Evolutionary conservation across 2,329 filamentous ascomycete genomes (phyloP), one percentile per base, ranked within the genome.

Genomic region (Hyphodiscus sp.): DNA sequence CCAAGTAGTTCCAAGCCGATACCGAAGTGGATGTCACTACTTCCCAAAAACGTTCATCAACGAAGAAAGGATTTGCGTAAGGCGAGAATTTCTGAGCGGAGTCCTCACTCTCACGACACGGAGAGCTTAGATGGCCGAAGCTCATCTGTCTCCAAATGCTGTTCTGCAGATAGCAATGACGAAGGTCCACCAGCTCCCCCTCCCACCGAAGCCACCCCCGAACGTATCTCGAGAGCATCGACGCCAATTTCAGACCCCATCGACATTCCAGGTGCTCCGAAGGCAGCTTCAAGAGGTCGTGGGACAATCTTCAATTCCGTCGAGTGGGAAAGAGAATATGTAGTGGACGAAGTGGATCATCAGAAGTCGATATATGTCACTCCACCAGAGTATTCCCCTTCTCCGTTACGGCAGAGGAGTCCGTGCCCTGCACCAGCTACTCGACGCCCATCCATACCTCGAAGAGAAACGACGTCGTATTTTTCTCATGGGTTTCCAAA

Each of bases 1-100:
- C 75, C 76, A 1, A 73, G 71, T 50, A 72, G 69, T 3, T 70
- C 76, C 11, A 82, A 81, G 56, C 76, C 78, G 1, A 71, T 81
- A 11, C 79, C 79, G 16, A 61, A 60, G 38, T 67, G 66, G 66
- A 68, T 68, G 66, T 47, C 58, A 4, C 45, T 63, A 16, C 61
- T 67, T 43, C 64, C 66, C 2, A 66, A 46, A 30, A 63, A 65
- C 44, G 50, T 62, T 10, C 44, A 58, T 23, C 55, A 50, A 48
- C 52, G 56, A 33, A 53, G 58, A 26, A 50, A 55, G 42, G 38
- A 49, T 41, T 30, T 8, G 23, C 23, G 23, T 26, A 26, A 57
- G 20, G 48, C 20, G 11, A 46, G 50, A 23, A 19, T 7, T 45
- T 45, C 18, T 9, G 15, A 23, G n/a, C 9, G 15, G 5, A 20